phyloP scores from a whole-genome alignment of 768 basidiomycete genomes.

The Podaxis sp. region DNA sequence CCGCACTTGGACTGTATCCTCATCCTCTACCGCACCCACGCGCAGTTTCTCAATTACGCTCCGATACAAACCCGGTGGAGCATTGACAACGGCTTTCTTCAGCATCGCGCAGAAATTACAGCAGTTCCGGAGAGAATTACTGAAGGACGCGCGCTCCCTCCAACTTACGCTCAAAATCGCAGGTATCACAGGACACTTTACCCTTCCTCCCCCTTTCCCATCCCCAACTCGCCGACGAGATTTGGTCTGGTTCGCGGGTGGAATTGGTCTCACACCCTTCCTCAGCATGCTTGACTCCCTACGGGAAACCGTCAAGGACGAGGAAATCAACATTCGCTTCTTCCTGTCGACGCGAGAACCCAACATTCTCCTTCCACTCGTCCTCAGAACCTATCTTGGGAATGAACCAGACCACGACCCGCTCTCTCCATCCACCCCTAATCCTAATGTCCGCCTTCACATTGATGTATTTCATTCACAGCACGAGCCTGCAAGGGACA shows the following conservation, averaged over 20 bases:
- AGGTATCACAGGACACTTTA: constrained; percentile 56
- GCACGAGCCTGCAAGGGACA: constrained; percentile 8
- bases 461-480: constrained; percentile 42
- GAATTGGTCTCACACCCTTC: constrained; percentile 67
- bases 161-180: constrained; percentile 44
- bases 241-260: constrained; percentile 61
- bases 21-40: constrained; percentile 21
- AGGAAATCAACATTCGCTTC: constrained; percentile 41
- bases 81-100: constrained; percentile 58
- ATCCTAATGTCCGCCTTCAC: constrained; percentile 23
- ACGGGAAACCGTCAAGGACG: constrained; percentile 6
- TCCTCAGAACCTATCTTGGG: constrained; percentile 29
- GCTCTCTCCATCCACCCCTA: not conserved
- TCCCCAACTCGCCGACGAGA: constrained; percentile 20
- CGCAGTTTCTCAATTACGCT: constrained; percentile 48
- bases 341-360: constrained; percentile 56
- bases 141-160: constrained; percentile 39
- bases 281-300: constrained; percentile 46
- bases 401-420: not conserved
- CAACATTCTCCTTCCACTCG: constrained; percentile 44
- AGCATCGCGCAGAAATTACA: constrained; percentile 42
- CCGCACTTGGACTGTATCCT: constrained; percentile 65
- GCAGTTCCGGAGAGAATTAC: constrained; percentile 37
- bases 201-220: constrained; percentile 22
- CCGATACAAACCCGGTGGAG: constrained; percentile 51